Base-by-base conservation (phyloP, 2,329 filamentous ascomycete genomes). In the Aspergillus viridinutans region DNA sequence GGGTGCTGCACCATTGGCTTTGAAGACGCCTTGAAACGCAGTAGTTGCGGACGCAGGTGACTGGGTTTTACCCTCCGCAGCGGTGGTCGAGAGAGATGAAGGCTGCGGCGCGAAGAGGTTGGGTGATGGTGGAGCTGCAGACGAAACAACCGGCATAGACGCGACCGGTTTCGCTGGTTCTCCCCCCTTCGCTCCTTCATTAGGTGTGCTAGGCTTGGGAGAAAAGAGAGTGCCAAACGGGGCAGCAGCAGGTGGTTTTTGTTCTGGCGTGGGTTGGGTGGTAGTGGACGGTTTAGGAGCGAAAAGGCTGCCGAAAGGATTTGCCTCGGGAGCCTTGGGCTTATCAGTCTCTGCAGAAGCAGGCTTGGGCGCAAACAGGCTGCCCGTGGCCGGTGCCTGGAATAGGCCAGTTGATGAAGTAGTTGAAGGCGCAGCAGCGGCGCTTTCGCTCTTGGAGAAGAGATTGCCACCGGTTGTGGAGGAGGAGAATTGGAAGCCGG, bases 341-440 rank as follows among this genome's bases (percentile, higher is more conserved):
- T 61, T 57, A 7, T 61, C 58, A 45, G 62, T 52, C 26, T 60
- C 59, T 10, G 54, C 45, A 32, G 62, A 45, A 8, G 60, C 47
- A 45, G 60, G 56, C 35, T 69, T 64, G 1, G 62, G 62, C 26
- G 60, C 61, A 55, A 70, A 66, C 9, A 67, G 47, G 43, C 61
- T 70, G 54, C 58, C 61, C 4, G 64, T 54, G 17, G 62, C 56
- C 7, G 62, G 52, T n/a, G 64, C 50, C 51, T 66, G 64, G 43
- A 64, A 64, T 9, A 61, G 48, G 3, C 53, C 56, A 53, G 42
- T 57, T 10, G 61, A 54, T 28, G 59, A 53, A 29, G 58, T 9
- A 1, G 56, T 38, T n/a, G 59, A 53, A n/a, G 57, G 55, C 9
- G 57, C 25, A 38, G 63, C 25, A 42, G 54, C 58, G 20, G 55